Percentiles rank a stretch among this genome's conserved stretches.
Conservation (phyloP, 108 stramenopile species). For the Epithemia pelagica region DNA sequence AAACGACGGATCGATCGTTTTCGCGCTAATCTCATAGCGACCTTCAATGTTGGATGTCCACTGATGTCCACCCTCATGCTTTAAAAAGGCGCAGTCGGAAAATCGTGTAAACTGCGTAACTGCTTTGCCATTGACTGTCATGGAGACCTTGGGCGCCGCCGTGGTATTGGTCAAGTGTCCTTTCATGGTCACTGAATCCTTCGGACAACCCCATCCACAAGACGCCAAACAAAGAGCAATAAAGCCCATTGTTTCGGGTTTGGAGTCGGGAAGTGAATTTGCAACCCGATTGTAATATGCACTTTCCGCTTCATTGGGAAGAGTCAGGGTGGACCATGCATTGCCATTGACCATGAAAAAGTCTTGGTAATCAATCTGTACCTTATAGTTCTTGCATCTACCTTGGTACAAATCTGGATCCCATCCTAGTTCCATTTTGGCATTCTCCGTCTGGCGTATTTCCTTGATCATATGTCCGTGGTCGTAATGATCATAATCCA, state of each 20-base stretch:
- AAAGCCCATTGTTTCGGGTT: constrained; percentile 24
- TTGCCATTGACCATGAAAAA: constrained; percentile 21
- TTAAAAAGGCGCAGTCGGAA: background rate
- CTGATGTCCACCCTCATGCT: background rate
- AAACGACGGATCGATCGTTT: background rate
- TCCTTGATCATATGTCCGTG: background rate
- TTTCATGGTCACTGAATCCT: background rate
- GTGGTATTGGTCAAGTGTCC: background rate
- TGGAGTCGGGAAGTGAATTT: too few species aligned
- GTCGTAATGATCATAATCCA: constrained; percentile 7
- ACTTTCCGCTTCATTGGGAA: constrained; percentile 39
- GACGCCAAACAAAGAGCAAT: constrained; percentile 16
- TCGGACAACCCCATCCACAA: constrained; percentile 27
- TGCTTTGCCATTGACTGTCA: constrained; percentile 17
- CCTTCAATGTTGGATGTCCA: background rate
- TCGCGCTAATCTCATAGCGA: background rate
- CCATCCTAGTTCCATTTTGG: constrained; percentile 5
- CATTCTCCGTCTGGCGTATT: background rate
- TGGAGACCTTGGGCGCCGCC: background rate
- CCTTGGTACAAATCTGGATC: constrained; percentile 4
- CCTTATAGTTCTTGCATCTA: constrained; percentile 5
- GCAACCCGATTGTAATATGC: constrained; percentile 14
- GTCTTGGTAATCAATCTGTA: constrained; percentile 21
- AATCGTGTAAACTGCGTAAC: constrained; percentile 6
- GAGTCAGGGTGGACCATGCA: constrained; percentile 22